Conservation (phyloP, 805 yeast genomes). For the Komagataella pseudopastoris region DNA sequence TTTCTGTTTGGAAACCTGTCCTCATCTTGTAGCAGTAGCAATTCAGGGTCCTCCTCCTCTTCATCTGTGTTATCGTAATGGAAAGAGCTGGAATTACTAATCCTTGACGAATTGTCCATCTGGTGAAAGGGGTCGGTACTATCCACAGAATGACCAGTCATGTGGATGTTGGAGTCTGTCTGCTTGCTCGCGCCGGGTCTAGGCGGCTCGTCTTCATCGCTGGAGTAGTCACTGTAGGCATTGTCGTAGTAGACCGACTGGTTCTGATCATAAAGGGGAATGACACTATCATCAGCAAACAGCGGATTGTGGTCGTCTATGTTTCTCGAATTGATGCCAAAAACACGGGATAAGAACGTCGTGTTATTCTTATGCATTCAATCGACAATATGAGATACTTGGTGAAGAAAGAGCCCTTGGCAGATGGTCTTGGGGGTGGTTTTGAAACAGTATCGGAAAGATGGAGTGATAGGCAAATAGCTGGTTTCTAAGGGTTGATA, state of each 20-base stretch:
- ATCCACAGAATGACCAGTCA: background rate
- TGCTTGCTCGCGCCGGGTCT: background rate
- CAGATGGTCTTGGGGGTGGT: background rate
- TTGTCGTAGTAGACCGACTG: slow-evolving; percentile 6
- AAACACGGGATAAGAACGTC: slow-evolving; percentile 51
- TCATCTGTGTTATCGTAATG: background rate
- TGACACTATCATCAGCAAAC: slow-evolving; percentile 6
- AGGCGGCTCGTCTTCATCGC: slow-evolving; percentile 5
- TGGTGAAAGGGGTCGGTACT: background rate
- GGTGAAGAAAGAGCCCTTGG: background rate
- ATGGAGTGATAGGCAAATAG: background rate
- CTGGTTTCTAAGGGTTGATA: background rate
- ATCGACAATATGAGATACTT: background rate
- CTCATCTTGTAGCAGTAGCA: slow-evolving; percentile 1
- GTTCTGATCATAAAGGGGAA: background rate
- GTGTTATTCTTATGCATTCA: slow-evolving; percentile 17
- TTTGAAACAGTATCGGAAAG: background rate
- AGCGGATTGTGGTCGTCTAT: slow-evolving; percentile 15
- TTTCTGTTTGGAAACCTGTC: background rate
- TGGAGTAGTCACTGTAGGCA: slow-evolving; percentile 3
- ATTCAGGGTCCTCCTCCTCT: slow-evolving; percentile 2
- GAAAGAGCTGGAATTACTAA: slow-evolving; percentile 1
- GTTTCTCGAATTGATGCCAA: slow-evolving; percentile 29
- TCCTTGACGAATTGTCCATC: background rate
- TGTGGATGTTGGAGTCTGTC: background rate